A percentile compares a stretch with the other conserved stretches of the same genome.
Evolutionary conservation across 2,329 filamentous ascomycete genomes (phyloP).

Genomic region (Mycosphaerelloides madeirae): DNA sequence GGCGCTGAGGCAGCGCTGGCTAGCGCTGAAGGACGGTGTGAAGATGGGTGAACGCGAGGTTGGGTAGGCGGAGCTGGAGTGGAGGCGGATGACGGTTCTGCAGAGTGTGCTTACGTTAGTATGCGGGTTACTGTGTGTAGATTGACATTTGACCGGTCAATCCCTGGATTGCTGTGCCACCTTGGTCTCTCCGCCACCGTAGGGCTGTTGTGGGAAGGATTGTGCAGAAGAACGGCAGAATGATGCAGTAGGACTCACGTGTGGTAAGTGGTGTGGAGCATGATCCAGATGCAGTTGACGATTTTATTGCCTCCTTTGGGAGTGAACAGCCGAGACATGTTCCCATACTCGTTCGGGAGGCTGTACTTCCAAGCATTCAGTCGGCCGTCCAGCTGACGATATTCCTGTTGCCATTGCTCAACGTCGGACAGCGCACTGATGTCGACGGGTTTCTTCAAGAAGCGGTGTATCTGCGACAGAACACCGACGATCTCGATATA

Average conservation of each 20-base stretch:
- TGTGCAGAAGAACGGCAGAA: background rate
- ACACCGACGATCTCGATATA: slow-evolving; percentile 88
- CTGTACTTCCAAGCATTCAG: slow-evolving; percentile 79
- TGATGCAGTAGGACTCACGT: slow-evolving; percentile 50
- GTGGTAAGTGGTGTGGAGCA: slow-evolving; percentile 86
- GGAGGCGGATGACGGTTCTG: slow-evolving; percentile 76
- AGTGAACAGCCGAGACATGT: slow-evolving; percentile 73
- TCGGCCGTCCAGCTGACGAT: slow-evolving; percentile 76
- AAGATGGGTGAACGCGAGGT: slow-evolving; percentile 85
- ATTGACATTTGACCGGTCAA: slow-evolving; percentile 9
- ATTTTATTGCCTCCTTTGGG: slow-evolving; percentile 56
- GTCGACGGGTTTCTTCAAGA: slow-evolving; percentile 83
- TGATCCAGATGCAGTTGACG: slow-evolving; percentile 79
- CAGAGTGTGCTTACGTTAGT: slow-evolving; percentile 21
- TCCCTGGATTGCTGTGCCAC: too few species aligned
- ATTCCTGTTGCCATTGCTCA: slow-evolving; percentile 82
- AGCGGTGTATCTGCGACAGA: slow-evolving; percentile 79
- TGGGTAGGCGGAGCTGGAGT: slow-evolving; percentile 89
- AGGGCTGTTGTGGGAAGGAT: background rate
- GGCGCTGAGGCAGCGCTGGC: slow-evolving; percentile 74
- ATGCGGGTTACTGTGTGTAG: background rate
- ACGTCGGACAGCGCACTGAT: slow-evolving; percentile 80
- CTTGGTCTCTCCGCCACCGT: background rate
- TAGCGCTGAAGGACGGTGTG: slow-evolving; percentile 79
- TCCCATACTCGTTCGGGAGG: slow-evolving; percentile 76